These are phyloP conservation scores for Thielaviopsis ethacetica DNA, from an alignment of 2,329 filamentous ascomycete genomes.

Conservation along the genomic window DNA sequence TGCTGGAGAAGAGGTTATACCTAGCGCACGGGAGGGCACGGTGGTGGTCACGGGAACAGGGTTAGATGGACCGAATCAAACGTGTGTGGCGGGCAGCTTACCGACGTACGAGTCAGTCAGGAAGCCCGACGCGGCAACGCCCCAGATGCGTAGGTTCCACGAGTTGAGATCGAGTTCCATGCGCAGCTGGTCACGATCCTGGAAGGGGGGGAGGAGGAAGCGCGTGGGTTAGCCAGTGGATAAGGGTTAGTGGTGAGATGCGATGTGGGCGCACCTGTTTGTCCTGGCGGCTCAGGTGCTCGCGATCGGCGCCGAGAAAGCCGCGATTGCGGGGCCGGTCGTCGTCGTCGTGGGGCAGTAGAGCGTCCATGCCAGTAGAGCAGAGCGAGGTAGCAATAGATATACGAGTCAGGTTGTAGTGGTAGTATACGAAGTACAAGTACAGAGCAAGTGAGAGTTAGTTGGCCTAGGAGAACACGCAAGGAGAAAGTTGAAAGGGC, in stretches of 20 bases:
- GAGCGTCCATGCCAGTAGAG: not conserved
- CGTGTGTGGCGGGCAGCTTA: not conserved
- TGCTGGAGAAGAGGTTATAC: slow-evolving; percentile 38
- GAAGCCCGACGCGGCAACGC: slow-evolving; percentile 37
- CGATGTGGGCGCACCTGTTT: slow-evolving; percentile 22
- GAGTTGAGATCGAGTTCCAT: slow-evolving; percentile 38
- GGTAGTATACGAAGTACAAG: not conserved
- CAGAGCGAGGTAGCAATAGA: not conserved
- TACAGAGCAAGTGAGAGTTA: too few relatives aligned
- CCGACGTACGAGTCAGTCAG: slow-evolving; percentile 33
- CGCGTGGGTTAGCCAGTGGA: not conserved
- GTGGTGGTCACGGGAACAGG: not conserved
- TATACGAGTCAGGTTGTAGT: not conserved
- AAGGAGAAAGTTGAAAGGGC: too few relatives aligned
- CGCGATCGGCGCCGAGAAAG: slow-evolving; percentile 33
- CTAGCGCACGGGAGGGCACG: slow-evolving; percentile 16
- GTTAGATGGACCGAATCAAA: not conserved
- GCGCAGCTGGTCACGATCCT: slow-evolving; percentile 35
- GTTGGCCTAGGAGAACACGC: too few relatives aligned
- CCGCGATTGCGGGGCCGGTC: slow-evolving; percentile 25
- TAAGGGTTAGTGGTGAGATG: not conserved
- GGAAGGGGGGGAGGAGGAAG: not conserved
- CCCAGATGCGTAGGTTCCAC: slow-evolving; percentile 38
- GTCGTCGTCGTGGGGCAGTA: not conserved
- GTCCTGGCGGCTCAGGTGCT: slow-evolving; percentile 32